phyloP scores from a whole-genome alignment of 73 alveolate genomes.

The Diophrys appendiculata region DNA sequence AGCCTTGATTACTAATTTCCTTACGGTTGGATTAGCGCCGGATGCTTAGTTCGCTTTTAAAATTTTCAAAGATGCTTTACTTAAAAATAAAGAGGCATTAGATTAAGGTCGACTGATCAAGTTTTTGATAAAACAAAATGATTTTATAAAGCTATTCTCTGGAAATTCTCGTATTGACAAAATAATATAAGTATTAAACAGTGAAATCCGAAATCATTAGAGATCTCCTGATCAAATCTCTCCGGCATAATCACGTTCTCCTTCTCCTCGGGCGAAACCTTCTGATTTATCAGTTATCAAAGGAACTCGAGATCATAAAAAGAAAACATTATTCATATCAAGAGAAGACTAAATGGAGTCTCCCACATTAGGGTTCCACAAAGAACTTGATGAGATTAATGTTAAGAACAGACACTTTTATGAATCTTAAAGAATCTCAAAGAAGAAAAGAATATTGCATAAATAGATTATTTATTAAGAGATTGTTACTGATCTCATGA shows the following conservation, averaged over 20 bases:
- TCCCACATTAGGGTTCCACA: neutral
- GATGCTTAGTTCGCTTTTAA: neutral
- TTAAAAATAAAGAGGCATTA: neutral
- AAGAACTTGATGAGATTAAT: neutral
- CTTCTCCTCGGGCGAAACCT: no score
- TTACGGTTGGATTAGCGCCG: neutral
- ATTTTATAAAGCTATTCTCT: no score
- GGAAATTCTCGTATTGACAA: neutral
- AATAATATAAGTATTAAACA: neutral
- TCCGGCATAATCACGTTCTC: no score
- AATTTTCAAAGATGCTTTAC: neutral
- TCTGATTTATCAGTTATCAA: neutral
- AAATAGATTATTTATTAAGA: neutral
- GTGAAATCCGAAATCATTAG: neutral
- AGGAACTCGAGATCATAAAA: neutral
- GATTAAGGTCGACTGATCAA: neutral
- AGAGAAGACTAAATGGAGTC: neutral
- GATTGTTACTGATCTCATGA: neutral
- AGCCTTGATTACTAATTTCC: neutral
- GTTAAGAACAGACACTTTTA: neutral
- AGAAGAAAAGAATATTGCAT: neutral
- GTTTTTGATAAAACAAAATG: neutral
- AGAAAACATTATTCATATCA: neutral
- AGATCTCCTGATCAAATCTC: neutral
- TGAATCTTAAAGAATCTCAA: neutral